Conservation (phyloP, 495 filamentous ascomycete species). For the Opeltia flavorubescens region DNA sequence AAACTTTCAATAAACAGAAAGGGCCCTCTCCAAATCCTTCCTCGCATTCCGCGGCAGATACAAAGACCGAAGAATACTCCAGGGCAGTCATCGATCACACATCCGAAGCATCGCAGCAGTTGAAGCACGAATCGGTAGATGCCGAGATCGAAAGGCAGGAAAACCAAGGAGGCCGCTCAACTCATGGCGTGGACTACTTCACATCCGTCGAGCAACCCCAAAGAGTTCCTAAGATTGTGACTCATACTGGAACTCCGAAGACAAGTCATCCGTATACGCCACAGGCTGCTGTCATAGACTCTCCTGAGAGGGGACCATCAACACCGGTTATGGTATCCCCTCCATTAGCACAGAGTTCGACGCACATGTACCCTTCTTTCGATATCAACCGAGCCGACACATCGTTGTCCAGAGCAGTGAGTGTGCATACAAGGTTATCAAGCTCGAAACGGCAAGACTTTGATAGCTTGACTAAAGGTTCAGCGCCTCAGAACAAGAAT, state of each 20-base stretch:
- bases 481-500: slow-evolving; percentile 57
- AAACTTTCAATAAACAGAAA: background rate
- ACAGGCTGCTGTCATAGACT: background rate
- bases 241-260: background rate
- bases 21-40: too few relatives aligned
- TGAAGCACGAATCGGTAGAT: background rate
- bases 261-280: background rate
- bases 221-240: background rate
- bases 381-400: background rate
- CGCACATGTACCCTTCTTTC: background rate
- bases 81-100: background rate
- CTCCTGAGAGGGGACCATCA: background rate
- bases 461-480: slow-evolving; percentile 28
- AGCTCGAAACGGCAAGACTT: slow-evolving; percentile 4
- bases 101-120: background rate
- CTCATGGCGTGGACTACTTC: background rate
- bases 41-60: background rate
- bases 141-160: background rate
- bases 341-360: too few relatives aligned
- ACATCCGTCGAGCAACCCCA: background rate
- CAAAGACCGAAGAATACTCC: background rate
- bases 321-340: background rate
- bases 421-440: background rate
- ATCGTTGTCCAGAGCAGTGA: background rate
- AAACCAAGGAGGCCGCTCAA: background rate